Evolutionary conservation across 23 red algal genomes (phyloP), one percentile per base, ranked within the genome.

Genomic region (Chondrus crispus): DNA sequence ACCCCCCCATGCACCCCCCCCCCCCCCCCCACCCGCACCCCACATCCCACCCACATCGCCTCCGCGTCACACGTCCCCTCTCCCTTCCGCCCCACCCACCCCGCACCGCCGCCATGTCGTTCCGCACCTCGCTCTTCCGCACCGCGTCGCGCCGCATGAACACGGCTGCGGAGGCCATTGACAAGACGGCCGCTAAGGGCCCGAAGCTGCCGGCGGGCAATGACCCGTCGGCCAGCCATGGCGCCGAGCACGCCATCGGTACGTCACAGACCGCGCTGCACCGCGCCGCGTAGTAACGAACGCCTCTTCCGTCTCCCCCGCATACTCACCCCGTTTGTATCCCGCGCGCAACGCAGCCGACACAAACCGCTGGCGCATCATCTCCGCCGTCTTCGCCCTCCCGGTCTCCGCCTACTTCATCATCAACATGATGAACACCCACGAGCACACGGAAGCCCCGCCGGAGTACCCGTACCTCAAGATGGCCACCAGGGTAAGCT

Each of bases 381-480:
- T 92, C 74, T 92, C 88, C 18, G 58, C 64, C 44, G 75, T 92
- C 54, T 92, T 81, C 63, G 74, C 77, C 14, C 20, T 92, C 29
- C 88, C 88, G 9, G 88, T 92, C 12, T 29, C 74, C 14, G 88
- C 74, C 46, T 92, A 69, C 63, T 52, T 24, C 88, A 54, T 92
- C 47, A 63, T 92, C 13, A 52, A 69, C 44, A 39, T 77, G 52
- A 83, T 81, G 77, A 68, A 71, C 74, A 62, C 68, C 26, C 88
- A 92, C 77, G 9, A 82, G 74, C 88, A 92, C 62, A 32, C 39
- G 42, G 88, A 92, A 20, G n/a, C 88, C 47, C 88, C 88, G 53
- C 74, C 77, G 18, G 75, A 92, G 36, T 92, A 92, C 62, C 75
- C 74, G 10, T 92, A 92, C 54, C 58, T 92, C 45, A 92, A 81